These are phyloP conservation scores for Fraxinus sp. DNA, from an alignment of 305 asterid genomes.

Conservation along the genomic window DNA sequence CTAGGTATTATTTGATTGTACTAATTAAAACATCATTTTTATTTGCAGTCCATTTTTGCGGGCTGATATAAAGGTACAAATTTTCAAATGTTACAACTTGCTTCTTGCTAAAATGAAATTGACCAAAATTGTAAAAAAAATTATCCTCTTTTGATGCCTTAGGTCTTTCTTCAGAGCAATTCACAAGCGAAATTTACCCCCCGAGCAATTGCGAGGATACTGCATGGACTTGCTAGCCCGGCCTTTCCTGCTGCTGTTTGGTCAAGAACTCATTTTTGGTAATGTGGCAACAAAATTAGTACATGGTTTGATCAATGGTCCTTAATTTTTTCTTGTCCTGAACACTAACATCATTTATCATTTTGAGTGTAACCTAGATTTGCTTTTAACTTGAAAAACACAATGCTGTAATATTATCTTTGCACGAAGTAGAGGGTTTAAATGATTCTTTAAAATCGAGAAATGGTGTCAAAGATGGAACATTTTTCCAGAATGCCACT, in stretches of 20 bases:
- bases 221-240: conserved; percentile 92
- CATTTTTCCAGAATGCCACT: not conserved
- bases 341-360: not conserved
- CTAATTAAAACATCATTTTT: conserved; percentile 29
- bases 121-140: conserved; percentile 23
- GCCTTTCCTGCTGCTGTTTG: conserved; percentile 81
- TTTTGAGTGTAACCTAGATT: not conserved
- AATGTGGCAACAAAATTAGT: conserved; percentile 11
- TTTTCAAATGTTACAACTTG: not conserved
- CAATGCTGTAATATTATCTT: conserved; percentile 2
- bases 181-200: conserved; percentile 84
- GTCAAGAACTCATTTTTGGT: conserved; percentile 99
- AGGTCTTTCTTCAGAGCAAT: conserved; percentile 91
- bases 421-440: not conserved
- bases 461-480: conserved; percentile 1
- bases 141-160: conserved; percentile 29
- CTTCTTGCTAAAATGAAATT: conserved; percentile 9
- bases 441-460: not conserved
- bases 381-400: not conserved
- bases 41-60: conserved; percentile 77
- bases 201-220: conserved; percentile 86
- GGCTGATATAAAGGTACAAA: conserved; percentile 83
- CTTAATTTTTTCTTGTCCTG: not conserved
- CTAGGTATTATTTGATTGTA: conserved; percentile 9
- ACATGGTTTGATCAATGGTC: not conserved